phyloP scores from a whole-genome alignment of 108 stramenopile species.

The Cyclotella distinguenda region DNA sequence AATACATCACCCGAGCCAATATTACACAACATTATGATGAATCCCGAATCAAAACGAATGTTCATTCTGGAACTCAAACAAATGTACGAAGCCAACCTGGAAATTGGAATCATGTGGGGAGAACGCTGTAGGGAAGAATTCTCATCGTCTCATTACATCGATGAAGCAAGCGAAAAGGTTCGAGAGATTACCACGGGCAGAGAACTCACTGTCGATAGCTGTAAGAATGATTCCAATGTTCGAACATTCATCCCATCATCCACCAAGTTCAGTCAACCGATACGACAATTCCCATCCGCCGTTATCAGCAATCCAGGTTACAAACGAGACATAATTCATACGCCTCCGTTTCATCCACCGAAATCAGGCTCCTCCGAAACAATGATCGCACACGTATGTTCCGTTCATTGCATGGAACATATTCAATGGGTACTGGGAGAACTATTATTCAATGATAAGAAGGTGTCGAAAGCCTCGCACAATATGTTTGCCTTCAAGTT shows the following conservation, averaged over 20 bases:
- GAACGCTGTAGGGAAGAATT: conserved; percentile 51
- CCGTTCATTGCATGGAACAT: conserved; percentile 59
- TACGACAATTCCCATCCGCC: conserved; percentile 39
- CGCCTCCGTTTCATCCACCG: conserved; percentile 66
- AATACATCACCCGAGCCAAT: conserved; percentile 30
- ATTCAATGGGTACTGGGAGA: conserved; percentile 59
- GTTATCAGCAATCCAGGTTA: conserved; percentile 45
- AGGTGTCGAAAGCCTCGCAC: conserved; percentile 69
- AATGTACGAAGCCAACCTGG: conserved; percentile 47
- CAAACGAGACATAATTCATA: conserved; percentile 42
- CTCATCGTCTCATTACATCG: background rate
- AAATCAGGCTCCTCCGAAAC: conserved; percentile 56
- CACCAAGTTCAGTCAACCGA: conserved; percentile 44
- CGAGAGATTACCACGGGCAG: background rate
- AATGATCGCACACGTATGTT: conserved; percentile 60
- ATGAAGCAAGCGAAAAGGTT: background rate
- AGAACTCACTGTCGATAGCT: conserved; percentile 9
- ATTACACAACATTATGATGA: conserved; percentile 44
- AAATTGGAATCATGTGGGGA: conserved; percentile 63
- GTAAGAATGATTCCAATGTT: conserved; percentile 4
- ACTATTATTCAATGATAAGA: conserved; percentile 62
- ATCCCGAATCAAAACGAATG: conserved; percentile 13
- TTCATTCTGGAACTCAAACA: conserved; percentile 41
- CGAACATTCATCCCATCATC: conserved; percentile 45
- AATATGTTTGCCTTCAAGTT: conserved; percentile 90